Conservation (phyloP, 2,329 filamentous ascomycete species). For the Calcarisporium arbuscula region DNA sequence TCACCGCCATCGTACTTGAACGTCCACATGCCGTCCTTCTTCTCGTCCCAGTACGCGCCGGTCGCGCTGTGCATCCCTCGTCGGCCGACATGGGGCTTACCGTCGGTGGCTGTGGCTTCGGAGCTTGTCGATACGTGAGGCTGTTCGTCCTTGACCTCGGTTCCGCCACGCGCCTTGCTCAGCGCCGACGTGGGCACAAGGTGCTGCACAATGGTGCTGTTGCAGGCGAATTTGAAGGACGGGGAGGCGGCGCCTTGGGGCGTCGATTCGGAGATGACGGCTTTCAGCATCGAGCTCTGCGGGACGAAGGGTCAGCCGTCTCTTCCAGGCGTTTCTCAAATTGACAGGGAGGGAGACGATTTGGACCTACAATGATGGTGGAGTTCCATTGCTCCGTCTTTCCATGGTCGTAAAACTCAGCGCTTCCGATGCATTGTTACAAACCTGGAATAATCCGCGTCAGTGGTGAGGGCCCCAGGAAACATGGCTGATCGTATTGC, state of each 20-base stretch:
- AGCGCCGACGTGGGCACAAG: conserved; percentile 61
- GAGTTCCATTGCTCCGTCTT: conserved; percentile 87
- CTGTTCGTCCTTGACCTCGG: conserved; percentile 39
- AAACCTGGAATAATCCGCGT: conserved; percentile 54
- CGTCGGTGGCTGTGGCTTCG: conserved; percentile 49
- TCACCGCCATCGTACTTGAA: conserved; percentile 74
- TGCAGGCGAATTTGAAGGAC: conserved; percentile 88
- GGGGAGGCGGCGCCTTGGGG: conserved; percentile 52
- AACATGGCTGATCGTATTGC: not conserved
- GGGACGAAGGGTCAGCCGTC: conserved; percentile 9
- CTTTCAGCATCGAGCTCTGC: conserved; percentile 70
- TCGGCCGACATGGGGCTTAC: conserved; percentile 69
- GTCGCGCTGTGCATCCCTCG: conserved; percentile 86
- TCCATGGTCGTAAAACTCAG: conserved; percentile 79
- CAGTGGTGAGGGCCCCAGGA: not conserved
- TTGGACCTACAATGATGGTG: conserved; percentile 80
- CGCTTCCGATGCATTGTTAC: conserved; percentile 65
- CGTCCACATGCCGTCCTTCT: conserved; percentile 84
- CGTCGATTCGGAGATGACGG: conserved; percentile 69
- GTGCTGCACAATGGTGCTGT: conserved; percentile 98
- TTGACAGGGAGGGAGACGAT: conserved; percentile 13
- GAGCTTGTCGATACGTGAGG: conserved; percentile 51
- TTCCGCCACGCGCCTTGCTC: conserved; percentile 51
- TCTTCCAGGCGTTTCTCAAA: conserved; percentile 3
- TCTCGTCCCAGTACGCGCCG: conserved; percentile 85